phyloP scores from a whole-genome alignment of 2,329 filamentous ascomycete species.

The Sarocladium kiliense region DNA sequence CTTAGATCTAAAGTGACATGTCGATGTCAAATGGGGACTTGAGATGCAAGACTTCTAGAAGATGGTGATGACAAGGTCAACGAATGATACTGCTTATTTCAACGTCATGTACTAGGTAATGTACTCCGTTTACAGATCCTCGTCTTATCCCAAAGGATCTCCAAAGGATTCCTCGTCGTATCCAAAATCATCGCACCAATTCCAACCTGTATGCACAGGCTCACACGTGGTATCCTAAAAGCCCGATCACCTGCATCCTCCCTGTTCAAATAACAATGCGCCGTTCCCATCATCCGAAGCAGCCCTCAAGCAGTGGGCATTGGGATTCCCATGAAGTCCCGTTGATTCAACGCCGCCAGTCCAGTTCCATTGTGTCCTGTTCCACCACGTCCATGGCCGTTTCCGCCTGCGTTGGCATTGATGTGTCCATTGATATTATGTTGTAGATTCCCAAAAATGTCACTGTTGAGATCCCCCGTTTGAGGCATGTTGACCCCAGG shows the following conservation, averaged over 20 bases:
- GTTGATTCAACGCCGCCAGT: slow-evolving; percentile 1
- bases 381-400: not conserved
- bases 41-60: no score
- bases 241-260: not conserved
- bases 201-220: not conserved
- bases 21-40: no score
- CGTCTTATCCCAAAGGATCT: no score
- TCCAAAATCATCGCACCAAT: no score
- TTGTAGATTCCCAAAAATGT: not conserved
- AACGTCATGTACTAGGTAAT: no score
- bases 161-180: no score
- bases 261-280: not conserved
- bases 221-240: not conserved
- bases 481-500: not conserved
- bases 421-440: not conserved
- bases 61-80: no score
- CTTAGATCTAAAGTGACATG: no score
- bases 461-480: not conserved
- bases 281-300: not conserved
- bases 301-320: slow-evolving; percentile 1
- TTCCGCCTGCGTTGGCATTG: not conserved
- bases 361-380: not conserved
- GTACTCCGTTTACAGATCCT: no score
- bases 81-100: no score
- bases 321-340: slow-evolving; percentile 4